These are phyloP conservation scores for Catunica adiposa DNA, from an alignment of 2,329 filamentous ascomycete species.

Conservation along the genomic window DNA sequence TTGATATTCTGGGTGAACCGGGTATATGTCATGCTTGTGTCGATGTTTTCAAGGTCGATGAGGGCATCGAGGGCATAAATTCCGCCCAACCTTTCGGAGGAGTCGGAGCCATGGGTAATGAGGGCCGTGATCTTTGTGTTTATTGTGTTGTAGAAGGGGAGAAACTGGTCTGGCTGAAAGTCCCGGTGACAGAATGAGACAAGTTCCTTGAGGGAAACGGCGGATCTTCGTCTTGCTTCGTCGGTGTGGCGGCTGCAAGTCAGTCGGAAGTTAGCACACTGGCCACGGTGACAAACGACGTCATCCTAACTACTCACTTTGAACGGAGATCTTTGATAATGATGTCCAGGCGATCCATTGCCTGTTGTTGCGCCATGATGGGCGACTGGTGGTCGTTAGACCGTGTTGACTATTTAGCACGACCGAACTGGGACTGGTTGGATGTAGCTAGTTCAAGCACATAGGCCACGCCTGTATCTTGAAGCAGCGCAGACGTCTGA, in stretches of 20 bases:
- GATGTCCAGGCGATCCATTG: slow-evolving; percentile 38
- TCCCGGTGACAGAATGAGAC: slow-evolving; percentile 47
- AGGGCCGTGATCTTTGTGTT: slow-evolving; percentile 44
- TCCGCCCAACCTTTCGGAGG: slow-evolving; percentile 76
- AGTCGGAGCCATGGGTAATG: slow-evolving; percentile 72
- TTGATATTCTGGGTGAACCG: slow-evolving; percentile 85
- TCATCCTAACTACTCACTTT: slow-evolving; percentile 25
- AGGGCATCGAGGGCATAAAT: slow-evolving; percentile 83
- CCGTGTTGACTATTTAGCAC: slow-evolving; percentile 6
- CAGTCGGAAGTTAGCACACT: slow-evolving; percentile 4
- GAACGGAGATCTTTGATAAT: slow-evolving; percentile 39
- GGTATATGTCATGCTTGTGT: slow-evolving; percentile 83
- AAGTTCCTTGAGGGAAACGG: slow-evolving; percentile 37
- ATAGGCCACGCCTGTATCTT: slow-evolving; percentile 6
- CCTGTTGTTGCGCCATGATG: slow-evolving; percentile 21
- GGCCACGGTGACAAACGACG: neutral
- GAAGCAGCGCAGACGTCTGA: slow-evolving; percentile 2
- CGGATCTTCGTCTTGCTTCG: slow-evolving; percentile 35
- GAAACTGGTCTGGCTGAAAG: slow-evolving; percentile 64
- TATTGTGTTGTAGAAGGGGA: slow-evolving; percentile 37
- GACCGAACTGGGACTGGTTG: slow-evolving; percentile 4
- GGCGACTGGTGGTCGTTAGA: slow-evolving; percentile 10
- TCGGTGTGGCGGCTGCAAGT: slow-evolving; percentile 21
- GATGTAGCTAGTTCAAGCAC: neutral
- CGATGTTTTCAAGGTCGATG: slow-evolving; percentile 91